These are phyloP conservation scores for Cladosporium colombiae DNA, from an alignment of 2,329 filamentous ascomycete genomes.

Conservation along the genomic window DNA sequence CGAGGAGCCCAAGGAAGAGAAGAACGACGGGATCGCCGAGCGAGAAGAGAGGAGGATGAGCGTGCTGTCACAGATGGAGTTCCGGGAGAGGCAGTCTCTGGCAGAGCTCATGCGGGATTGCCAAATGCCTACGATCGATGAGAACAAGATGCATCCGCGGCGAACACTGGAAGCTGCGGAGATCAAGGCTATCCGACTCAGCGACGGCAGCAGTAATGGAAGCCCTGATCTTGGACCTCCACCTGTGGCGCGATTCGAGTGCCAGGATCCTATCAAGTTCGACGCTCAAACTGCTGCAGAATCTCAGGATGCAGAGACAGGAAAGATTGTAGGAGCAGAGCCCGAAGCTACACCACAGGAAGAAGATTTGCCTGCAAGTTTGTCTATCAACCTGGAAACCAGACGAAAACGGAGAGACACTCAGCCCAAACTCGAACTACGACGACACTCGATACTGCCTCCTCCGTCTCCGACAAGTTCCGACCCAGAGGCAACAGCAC, in stretches of 20 bases:
- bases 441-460: slow-evolving; percentile 45
- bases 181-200: slow-evolving; percentile 53
- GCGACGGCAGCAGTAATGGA: slow-evolving; percentile 55
- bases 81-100: slow-evolving; percentile 35
- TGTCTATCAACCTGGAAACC: slow-evolving; percentile 54
- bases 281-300: slow-evolving; percentile 31
- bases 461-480: slow-evolving; percentile 41
- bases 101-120: slow-evolving; percentile 36
- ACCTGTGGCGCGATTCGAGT: slow-evolving; percentile 55
- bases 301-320: slow-evolving; percentile 23
- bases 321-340: slow-evolving; percentile 11
- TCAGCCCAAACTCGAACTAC: slow-evolving; percentile 45
- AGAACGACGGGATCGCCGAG: slow-evolving; percentile 16
- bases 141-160: slow-evolving; percentile 68
- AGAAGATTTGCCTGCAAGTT: slow-evolving; percentile 37
- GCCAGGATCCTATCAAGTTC: slow-evolving; percentile 50
- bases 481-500: slow-evolving; percentile 36
- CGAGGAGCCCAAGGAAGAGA: slow-evolving; percentile 44
- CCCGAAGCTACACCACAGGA: slow-evolving; percentile 25
- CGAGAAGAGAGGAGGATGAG: slow-evolving; percentile 25
- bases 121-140: slow-evolving; percentile 65
- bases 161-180: slow-evolving; percentile 65
- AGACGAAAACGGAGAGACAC: slow-evolving; percentile 56
- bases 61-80: slow-evolving; percentile 24
- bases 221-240: slow-evolving; percentile 69